Conservation (phyloP, 1,139 yeast species). For the Sugiyamaella neomexicana region DNA sequence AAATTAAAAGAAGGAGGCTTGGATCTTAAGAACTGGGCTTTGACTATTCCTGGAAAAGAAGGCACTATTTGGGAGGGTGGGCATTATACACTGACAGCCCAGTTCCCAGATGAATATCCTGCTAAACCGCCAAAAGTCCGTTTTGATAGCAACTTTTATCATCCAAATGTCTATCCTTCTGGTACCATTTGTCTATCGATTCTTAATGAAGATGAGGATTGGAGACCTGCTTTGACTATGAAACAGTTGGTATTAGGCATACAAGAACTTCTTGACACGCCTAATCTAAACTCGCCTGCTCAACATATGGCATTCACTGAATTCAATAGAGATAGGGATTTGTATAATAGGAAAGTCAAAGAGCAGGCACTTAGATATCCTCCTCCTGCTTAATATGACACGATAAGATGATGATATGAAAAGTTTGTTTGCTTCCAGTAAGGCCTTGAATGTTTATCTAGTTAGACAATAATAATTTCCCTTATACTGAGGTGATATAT, state of each 20-base stretch:
- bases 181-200: constrained; percentile 94
- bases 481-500: too few relatives aligned
- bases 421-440: not conserved
- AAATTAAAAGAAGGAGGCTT: constrained; percentile 77
- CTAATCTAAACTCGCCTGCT: constrained; percentile 95
- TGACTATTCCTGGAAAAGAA: constrained; percentile 92
- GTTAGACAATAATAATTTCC: too few relatives aligned
- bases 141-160: constrained; percentile 87
- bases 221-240: constrained; percentile 96
- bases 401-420: not conserved
- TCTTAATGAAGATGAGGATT: constrained; percentile 91
- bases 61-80: constrained; percentile 90
- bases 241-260: constrained; percentile 89
- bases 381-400: constrained; percentile 16
- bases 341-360: constrained; percentile 74
- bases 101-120: constrained; percentile 89
- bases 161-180: constrained; percentile 95
- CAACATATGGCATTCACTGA: constrained; percentile 96
- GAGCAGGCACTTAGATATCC: constrained; percentile 81
- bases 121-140: constrained; percentile 93
- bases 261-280: constrained; percentile 85
- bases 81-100: constrained; percentile 77
- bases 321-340: constrained; percentile 52
- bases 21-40: constrained; percentile 84
- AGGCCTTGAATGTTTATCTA: not conserved